phyloP scores from a whole-genome alignment of 2,329 filamentous ascomycete genomes.

The Cladophialophora immunda region DNA sequence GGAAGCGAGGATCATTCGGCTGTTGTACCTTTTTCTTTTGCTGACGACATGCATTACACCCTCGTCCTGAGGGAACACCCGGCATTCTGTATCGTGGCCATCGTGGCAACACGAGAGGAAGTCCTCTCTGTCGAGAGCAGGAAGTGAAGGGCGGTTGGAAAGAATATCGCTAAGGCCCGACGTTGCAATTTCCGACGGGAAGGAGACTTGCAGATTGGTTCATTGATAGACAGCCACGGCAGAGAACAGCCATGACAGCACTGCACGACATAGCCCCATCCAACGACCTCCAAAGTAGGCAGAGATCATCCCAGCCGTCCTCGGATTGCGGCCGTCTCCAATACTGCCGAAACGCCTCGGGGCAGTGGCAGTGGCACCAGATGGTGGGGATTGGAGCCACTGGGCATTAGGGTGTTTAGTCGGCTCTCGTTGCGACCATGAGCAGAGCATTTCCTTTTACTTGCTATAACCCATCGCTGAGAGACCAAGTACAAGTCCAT shows the following conservation, averaged over 20 bases:
- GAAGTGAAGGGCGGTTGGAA: neutral
- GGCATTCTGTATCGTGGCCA: conserved; percentile 48
- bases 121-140: neutral
- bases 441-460: neutral
- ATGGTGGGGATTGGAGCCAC: too few species aligned
- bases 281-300: neutral
- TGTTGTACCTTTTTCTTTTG: conserved; percentile 63
- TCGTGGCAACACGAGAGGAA: neutral
- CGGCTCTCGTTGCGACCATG: neutral
- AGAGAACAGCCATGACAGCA: too few species aligned
- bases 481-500: too few species aligned
- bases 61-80: conserved; percentile 61
- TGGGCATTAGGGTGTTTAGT: neutral
- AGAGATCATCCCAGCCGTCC: neutral
- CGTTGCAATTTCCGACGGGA: conserved; percentile 2
- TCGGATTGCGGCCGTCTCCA: neutral
- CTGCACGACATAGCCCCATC: too few species aligned
- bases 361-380: too few species aligned
- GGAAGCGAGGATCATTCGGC: neutral
- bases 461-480: too few species aligned
- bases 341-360: too few species aligned
- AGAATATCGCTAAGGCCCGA: neutral
- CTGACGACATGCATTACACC: conserved; percentile 61
- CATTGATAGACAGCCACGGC: neutral
- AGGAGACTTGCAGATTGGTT: neutral